Base-by-base conservation (phyloP, 225 moss, liverwort and hornwort genomes). In the Thuidium tamariscinum region DNA sequence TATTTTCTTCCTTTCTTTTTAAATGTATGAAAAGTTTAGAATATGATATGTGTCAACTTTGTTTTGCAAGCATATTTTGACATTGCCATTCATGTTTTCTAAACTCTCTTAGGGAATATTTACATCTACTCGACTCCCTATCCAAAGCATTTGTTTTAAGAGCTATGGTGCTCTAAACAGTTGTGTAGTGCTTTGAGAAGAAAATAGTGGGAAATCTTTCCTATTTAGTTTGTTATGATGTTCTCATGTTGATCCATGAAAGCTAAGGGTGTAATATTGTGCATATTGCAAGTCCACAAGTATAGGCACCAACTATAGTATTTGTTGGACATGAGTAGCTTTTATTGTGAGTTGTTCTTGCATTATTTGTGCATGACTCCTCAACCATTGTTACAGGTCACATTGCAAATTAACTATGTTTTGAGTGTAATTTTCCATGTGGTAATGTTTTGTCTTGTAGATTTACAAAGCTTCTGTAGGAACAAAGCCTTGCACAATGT, bases 231-330 rank as follows among this genome's bases (percentile, higher is more conserved):
- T 32, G 11, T 17, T 0, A 1, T 1, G 0, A 32, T 8, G 8
- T 32, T 63, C 16, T 16, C 16, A 4, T 63, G 4, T 1, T 32
- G 8, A 34, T 64, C 3, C 0, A 0, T 36, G 20, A 20, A 36
- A 20, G 11, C 20, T 2, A 4, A 66, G 65, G 20, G n/a, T n/a
- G 19, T 19, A 7, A 20, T n/a, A 5, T 0, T 0, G 3, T 19
- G 10, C 64, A 64, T 34, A 17, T 18, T 65, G n/a, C 3, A 1
- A 65, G 19, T 19, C n/a, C 5, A 34, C 65, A 65, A 65, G 3
- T 11, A n/a, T 0, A 65, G 19, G n/a, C 18, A 9, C 2, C 0
- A 2, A 3, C 34, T 34, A 34, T 4, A 63, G 2, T 9, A 15
- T 34, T 64, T 30, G 32, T n/a, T n/a, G n/a, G n/a, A n/a, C 15